Evolutionary conservation across 73 alveolate genomes (phyloP).

Genomic region (Paramecium sonneborni): DNA sequence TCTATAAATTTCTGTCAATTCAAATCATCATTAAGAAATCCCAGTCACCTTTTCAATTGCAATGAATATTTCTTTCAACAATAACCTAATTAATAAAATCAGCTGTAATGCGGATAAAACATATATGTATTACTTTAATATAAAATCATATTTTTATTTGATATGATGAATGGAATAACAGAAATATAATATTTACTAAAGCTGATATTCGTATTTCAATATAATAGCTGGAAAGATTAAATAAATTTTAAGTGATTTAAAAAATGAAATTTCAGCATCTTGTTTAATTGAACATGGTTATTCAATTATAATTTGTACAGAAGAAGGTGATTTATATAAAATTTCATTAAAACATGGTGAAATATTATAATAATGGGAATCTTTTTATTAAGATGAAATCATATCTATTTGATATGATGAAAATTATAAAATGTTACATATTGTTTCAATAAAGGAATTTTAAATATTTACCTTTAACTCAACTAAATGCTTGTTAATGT

Average conservation of each 20-base stretch:
- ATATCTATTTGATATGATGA: neutral
- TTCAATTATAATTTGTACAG: neutral
- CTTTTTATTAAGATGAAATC: neutral
- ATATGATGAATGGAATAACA: slow-evolving; percentile 42
- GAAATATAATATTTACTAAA: slow-evolving; percentile 29
- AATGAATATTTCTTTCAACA: slow-evolving; percentile 12
- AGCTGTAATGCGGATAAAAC: too few species aligned
- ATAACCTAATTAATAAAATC: too few species aligned
- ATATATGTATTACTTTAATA: too few species aligned
- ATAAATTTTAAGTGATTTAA: slow-evolving; percentile 18
- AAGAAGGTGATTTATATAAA: slow-evolving; percentile 1
- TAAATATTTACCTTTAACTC: neutral
- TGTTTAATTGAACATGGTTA: slow-evolving; percentile 26
- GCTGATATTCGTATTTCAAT: slow-evolving; percentile 1
- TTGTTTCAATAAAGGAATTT: neutral
- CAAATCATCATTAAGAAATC: neutral
- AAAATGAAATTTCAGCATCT: slow-evolving; percentile 21
- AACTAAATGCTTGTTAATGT: neutral
- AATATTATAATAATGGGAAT: neutral
- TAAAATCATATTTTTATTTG: too few species aligned
- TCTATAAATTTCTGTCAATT: slow-evolving; percentile 59
- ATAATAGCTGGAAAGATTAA: neutral
- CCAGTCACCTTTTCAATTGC: slow-evolving; percentile 54
- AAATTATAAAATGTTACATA: neutral
- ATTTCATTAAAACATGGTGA: slow-evolving; percentile 4